These are phyloP conservation scores for Termitomyces sp. DNA, from an alignment of 768 basidiomycete genomes.

Conservation along the genomic window DNA sequence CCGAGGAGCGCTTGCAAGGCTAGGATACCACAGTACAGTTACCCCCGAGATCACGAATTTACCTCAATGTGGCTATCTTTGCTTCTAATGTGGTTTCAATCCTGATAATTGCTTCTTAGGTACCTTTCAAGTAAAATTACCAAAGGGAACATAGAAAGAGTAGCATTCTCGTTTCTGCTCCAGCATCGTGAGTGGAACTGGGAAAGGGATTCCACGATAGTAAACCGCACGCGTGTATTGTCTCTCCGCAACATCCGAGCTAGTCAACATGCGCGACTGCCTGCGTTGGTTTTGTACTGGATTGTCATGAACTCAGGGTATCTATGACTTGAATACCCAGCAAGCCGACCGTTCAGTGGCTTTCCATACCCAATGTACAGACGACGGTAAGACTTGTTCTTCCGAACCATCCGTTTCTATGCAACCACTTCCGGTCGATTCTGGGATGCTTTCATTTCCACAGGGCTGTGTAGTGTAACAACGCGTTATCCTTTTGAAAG, in stretches of 20 bases:
- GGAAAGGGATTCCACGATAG: neutral
- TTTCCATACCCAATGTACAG: neutral
- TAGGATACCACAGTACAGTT: constrained; percentile 75
- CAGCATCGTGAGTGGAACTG: neutral
- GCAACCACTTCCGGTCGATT: too few species aligned
- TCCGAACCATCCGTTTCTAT: neutral
- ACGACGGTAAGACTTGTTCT: neutral
- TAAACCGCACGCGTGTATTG: neutral
- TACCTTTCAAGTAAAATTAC: constrained; percentile 80
- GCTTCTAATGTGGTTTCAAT: neutral
- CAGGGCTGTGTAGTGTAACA: neutral
- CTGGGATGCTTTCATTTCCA: neutral
- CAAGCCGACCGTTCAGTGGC: neutral
- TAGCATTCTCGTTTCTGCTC: neutral
- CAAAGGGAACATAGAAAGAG: constrained; percentile 42
- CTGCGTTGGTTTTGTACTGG: neutral
- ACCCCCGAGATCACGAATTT: constrained; percentile 72
- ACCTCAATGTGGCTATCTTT: constrained; percentile 67
- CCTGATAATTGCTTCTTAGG: constrained; percentile 34
- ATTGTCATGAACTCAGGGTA: neutral
- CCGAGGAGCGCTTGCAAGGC: constrained; percentile 70
- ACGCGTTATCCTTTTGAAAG: neutral
- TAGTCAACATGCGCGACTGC: neutral
- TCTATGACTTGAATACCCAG: neutral
- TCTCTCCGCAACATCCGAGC: neutral